A percentile compares a stretch with the other conserved stretches of the same genome.
Evolutionary conservation across 1,284 basidiomycete genomes (phyloP).

Genomic region (Trichosporon sp.): DNA sequence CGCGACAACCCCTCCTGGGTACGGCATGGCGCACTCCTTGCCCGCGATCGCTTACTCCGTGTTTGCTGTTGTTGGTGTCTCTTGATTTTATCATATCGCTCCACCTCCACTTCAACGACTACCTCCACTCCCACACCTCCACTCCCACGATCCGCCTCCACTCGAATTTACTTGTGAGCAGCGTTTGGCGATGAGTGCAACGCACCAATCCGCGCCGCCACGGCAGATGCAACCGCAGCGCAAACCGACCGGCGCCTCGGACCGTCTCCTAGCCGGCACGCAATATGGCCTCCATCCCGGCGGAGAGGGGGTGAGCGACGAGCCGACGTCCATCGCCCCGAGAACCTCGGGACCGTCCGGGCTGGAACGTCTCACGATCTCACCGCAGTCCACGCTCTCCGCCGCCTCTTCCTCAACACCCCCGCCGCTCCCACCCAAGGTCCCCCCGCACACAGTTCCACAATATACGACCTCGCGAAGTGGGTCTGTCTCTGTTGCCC

Average conservation of each 20-base stretch:
- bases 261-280: neutral
- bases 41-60: too few species aligned
- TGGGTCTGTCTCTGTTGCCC: neutral
- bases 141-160: neutral
- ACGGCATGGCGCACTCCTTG: too few species aligned
- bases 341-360: neutral
- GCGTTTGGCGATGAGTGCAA: neutral
- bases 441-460: neutral
- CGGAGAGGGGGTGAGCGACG: neutral
- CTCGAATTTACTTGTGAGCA: too few species aligned
- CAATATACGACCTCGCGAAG: neutral
- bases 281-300: neutral
- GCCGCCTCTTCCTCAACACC: neutral
- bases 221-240: neutral
- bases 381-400: neutral
- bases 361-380: neutral
- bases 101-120: neutral
- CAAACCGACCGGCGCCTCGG: conserved; percentile 13
- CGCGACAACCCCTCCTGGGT: neutral
- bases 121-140: too few species aligned
- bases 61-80: neutral
- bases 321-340: neutral
- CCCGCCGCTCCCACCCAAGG: neutral
- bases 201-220: neutral
- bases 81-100: neutral